phyloP scores from a whole-genome alignment of 129 eudicot genomes.

The Glebionis coronaria region DNA sequence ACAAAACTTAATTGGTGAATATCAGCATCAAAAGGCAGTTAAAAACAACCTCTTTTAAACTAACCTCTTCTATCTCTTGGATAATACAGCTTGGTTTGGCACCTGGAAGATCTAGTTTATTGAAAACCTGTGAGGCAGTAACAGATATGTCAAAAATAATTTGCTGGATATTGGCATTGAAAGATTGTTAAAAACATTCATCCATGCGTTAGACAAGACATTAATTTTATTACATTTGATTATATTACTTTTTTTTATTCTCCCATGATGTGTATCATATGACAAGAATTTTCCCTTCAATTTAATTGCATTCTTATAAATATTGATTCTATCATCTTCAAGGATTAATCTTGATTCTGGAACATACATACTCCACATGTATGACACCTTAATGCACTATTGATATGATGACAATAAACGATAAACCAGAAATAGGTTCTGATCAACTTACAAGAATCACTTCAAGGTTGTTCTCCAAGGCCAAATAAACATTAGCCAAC shows the following conservation, averaged over 20 bases:
- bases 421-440: constrained; percentile 7
- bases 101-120: constrained; percentile 98
- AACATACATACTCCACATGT: too few species aligned
- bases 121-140: constrained; percentile 64
- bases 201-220: background rate
- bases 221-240: background rate
- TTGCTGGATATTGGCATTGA: background rate
- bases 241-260: background rate
- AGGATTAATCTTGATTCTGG: too few species aligned
- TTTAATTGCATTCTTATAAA: background rate
- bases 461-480: constrained; percentile 96
- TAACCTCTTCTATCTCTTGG: constrained; percentile 96
- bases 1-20: background rate
- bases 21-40: too few species aligned
- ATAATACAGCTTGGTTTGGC: constrained; percentile 89
- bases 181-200: constrained; percentile 8
- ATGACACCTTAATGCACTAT: background rate
- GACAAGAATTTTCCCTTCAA: background rate
- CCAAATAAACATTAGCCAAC: constrained; percentile 95
- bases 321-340: too few species aligned
- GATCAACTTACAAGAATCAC: constrained; percentile 79
- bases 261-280: too few species aligned
- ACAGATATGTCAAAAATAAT: constrained; percentile 1
- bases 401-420: constrained; percentile 1
- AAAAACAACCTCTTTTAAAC: constrained; percentile 25